Conservation (phyloP, 139 green algal genomes). For the Desmodesmus armatus region DNA sequence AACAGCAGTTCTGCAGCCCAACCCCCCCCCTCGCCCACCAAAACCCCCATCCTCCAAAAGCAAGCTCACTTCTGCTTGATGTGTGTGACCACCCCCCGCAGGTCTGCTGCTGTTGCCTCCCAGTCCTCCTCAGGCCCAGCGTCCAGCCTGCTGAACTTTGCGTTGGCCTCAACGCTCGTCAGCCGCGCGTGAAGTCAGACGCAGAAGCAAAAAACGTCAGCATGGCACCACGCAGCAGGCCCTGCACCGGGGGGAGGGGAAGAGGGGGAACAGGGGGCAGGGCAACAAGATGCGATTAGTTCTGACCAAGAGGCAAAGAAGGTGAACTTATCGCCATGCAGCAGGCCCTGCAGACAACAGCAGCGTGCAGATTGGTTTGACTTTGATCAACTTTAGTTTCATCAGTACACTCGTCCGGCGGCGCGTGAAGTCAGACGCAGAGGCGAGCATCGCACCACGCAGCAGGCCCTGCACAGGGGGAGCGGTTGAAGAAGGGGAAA, state of each 20-base stretch:
- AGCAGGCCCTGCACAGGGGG: slow-evolving; percentile 67
- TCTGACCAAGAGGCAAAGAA: too few relatives aligned
- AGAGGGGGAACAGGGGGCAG: too few relatives aligned
- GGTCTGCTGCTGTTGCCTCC: slow-evolving; percentile 62
- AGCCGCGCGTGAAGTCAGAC: slow-evolving; percentile 93
- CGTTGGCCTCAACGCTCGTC: slow-evolving; percentile 83
- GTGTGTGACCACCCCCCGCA: slow-evolving; percentile 75
- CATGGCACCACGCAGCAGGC: slow-evolving; percentile 75
- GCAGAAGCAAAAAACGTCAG: slow-evolving; percentile 84
- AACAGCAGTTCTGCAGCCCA: too few relatives aligned
- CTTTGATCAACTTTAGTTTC: slow-evolving; percentile 89
- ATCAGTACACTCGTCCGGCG: slow-evolving; percentile 79
- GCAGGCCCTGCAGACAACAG: too few relatives aligned
- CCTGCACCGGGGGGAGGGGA: slow-evolving; percentile 48
- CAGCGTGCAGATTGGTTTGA: too few relatives aligned
- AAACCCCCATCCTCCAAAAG: neutral
- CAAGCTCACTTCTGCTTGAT: slow-evolving; percentile 63
- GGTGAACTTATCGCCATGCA: too few relatives aligned
- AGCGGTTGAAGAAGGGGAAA: neutral
- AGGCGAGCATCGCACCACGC: slow-evolving; percentile 74
- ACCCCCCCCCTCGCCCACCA: too few relatives aligned
- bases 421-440: slow-evolving; percentile 91
- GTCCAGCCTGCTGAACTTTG: slow-evolving; percentile 82
- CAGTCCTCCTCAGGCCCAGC: slow-evolving; percentile 53
- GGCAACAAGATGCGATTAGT: too few relatives aligned